phyloP scores from a whole-genome alignment of 805 yeast species.

The Barnettozyma sucrosica region DNA sequence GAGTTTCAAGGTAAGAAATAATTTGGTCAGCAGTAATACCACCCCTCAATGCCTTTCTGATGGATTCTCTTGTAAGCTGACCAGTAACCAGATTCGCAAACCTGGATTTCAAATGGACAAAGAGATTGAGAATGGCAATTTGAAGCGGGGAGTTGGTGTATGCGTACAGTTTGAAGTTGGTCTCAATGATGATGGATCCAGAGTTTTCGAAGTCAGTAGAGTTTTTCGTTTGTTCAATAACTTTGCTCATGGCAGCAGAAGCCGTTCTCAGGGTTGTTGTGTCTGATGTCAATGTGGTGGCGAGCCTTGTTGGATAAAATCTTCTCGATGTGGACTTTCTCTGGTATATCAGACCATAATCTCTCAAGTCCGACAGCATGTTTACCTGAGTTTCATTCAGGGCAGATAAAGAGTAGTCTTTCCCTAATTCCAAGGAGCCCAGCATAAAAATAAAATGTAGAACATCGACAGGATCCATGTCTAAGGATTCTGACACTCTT shows the following conservation, averaged over 20 bases:
- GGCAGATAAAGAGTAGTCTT: slow-evolving; percentile 67
- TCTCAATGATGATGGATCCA: slow-evolving; percentile 85
- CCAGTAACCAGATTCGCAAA: slow-evolving; percentile 93
- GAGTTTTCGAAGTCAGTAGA: slow-evolving; percentile 24
- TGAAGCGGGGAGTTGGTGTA: slow-evolving; percentile 92
- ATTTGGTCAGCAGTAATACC: slow-evolving; percentile 97
- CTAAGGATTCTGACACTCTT: slow-evolving; percentile 72
- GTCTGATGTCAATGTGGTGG: slow-evolving; percentile 86
- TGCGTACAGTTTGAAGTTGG: slow-evolving; percentile 89
- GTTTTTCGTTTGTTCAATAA: slow-evolving; percentile 36
- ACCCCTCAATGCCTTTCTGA: slow-evolving; percentile 72
- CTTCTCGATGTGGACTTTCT: slow-evolving; percentile 49
- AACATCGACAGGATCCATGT: slow-evolving; percentile 96
- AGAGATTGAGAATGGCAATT: slow-evolving; percentile 84
- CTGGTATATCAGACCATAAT: slow-evolving; percentile 84
- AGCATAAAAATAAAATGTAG: slow-evolving; percentile 88
- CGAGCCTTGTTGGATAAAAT: slow-evolving; percentile 86
- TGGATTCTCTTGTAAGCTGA: slow-evolving; percentile 85
- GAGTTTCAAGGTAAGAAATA: slow-evolving; percentile 79
- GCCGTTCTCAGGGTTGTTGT: slow-evolving; percentile 66
- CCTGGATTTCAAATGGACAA: slow-evolving; percentile 78
- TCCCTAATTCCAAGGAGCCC: slow-evolving; percentile 88
- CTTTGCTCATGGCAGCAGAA: slow-evolving; percentile 68
- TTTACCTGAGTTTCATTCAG: slow-evolving; percentile 74
- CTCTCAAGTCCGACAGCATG: slow-evolving; percentile 85